phyloP scores from a whole-genome alignment of 371 early-diverging fungal species.

The Capniomyces stellatus region DNA sequence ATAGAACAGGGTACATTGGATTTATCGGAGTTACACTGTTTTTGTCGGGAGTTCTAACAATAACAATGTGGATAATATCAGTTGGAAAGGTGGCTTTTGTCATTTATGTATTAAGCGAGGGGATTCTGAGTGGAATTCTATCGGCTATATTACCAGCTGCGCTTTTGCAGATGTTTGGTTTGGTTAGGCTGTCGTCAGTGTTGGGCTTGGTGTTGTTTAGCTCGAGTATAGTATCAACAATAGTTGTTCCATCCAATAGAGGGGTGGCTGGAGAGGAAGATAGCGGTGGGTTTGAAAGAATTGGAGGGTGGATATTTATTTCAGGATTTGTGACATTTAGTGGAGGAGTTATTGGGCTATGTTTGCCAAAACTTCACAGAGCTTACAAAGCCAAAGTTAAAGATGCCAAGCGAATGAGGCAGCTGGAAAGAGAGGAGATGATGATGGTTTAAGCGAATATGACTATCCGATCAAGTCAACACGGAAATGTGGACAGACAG shows the following conservation, averaged over 20 bases:
- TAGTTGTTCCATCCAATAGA: not conserved
- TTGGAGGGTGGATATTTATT: too few relatives aligned
- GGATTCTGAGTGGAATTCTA: not conserved
- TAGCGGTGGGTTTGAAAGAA: too few relatives aligned
- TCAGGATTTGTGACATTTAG: not conserved
- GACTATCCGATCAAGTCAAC: too few relatives aligned
- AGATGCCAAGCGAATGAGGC: too few relatives aligned
- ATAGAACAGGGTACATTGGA: constrained; percentile 11
- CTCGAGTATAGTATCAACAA: not conserved
- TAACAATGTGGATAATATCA: not conserved
- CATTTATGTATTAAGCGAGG: not conserved
- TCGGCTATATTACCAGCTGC: not conserved
- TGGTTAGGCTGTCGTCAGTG: not conserved
- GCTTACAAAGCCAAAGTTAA: not conserved
- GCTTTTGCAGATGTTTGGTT: not conserved
- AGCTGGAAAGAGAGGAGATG: too few relatives aligned
- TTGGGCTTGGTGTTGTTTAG: not conserved
- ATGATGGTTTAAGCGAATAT: too few relatives aligned
- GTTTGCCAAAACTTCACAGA: not conserved
- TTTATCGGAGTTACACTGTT: constrained; percentile 5
- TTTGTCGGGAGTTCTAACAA: not conserved
- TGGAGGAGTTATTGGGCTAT: not conserved
- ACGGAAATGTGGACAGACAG: too few relatives aligned
- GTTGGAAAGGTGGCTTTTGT: not conserved
- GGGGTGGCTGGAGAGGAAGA: too few relatives aligned